phyloP scores from a whole-genome alignment of 495 filamentous ascomycete species.

The Talaromyces trachyspermus region DNA sequence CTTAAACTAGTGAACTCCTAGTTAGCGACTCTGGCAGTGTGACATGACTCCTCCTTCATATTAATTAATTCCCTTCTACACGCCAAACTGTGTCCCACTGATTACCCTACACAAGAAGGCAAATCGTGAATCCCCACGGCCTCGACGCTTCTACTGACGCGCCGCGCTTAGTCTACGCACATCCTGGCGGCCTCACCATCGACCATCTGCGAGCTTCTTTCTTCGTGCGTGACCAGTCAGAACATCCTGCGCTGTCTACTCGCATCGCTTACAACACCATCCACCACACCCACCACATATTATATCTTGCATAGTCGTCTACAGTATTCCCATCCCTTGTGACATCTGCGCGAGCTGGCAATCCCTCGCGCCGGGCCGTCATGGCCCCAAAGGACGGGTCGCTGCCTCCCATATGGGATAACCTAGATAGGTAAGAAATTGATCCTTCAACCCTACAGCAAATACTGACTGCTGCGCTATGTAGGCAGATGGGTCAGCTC shows the following conservation, averaged over 20 bases:
- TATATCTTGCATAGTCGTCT: background rate
- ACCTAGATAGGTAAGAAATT: slow-evolving; percentile 33
- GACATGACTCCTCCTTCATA: too few relatives aligned
- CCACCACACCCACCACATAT: background rate
- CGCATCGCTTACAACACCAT: background rate
- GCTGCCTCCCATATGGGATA: slow-evolving; percentile 43
- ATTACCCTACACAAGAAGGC: too few relatives aligned
- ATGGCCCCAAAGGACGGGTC: slow-evolving; percentile 45
- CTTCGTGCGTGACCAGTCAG: background rate
- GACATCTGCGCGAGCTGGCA: slow-evolving; percentile 17
- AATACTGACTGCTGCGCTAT: too few relatives aligned
- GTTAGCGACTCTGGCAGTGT: too few relatives aligned
- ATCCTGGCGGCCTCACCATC: too few relatives aligned
- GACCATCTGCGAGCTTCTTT: background rate
- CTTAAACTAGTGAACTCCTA: too few relatives aligned
- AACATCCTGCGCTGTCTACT: background rate
- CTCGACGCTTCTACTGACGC: too few relatives aligned
- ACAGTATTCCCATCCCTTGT: background rate
- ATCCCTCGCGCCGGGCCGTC: slow-evolving; percentile 27
- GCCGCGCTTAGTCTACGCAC: too few relatives aligned
- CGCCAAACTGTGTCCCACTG: too few relatives aligned
- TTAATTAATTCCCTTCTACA: too few relatives aligned
- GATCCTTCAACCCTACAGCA: background rate
- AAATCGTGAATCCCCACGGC: too few relatives aligned
- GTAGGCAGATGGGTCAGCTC: slow-evolving; percentile 70